A percentile compares a stretch with the other conserved stretches of the same genome.
Evolutionary conservation across 805 yeast genomes (phyloP).

Genomic region (Ogataea populi-albae): DNA sequence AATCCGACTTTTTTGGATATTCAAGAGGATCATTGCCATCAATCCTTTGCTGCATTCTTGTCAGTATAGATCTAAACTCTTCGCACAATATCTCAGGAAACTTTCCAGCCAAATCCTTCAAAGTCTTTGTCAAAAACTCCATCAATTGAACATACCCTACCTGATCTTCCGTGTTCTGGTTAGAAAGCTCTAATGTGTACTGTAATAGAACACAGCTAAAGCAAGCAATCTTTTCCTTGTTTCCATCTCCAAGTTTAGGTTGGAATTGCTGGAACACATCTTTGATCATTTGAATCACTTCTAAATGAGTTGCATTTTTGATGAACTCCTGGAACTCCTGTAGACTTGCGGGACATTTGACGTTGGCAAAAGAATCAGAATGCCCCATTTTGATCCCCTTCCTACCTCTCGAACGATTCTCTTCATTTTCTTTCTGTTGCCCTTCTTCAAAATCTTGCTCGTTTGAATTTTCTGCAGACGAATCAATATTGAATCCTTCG

Average conservation of each 20-base stretch:
- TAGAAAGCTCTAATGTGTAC: conserved; percentile 53
- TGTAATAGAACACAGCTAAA: conserved; percentile 64
- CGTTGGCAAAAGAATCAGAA: conserved; percentile 12
- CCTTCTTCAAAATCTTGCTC: conserved; percentile 18
- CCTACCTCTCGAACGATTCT: conserved; percentile 9
- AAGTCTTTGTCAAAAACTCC: conserved; percentile 38
- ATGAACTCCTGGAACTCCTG: conserved; percentile 39
- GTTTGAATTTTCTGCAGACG: conserved; percentile 31
- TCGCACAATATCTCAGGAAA: conserved; percentile 64
- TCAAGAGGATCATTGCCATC: conserved; percentile 24
- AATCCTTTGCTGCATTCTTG: conserved; percentile 53
- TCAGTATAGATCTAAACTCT: conserved; percentile 55
- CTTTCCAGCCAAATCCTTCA: conserved; percentile 61
- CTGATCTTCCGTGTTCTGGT: conserved; percentile 20
- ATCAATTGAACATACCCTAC: conserved; percentile 32
- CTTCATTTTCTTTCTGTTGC: conserved; percentile 10
- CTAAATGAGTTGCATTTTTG: conserved; percentile 34
- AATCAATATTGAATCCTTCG: conserved; percentile 36
- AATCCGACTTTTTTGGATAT: conserved; percentile 49
- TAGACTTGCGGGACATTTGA: conserved; percentile 49
- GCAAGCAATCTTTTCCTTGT: conserved; percentile 65
- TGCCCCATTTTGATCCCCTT: conserved; percentile 34
- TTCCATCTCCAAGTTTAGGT: conserved; percentile 78
- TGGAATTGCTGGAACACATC: conserved; percentile 60
- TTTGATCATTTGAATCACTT: conserved; percentile 48